phyloP scores from a whole-genome alignment of 495 filamentous ascomycete genomes.

The Chaetomium cochliodes region DNA sequence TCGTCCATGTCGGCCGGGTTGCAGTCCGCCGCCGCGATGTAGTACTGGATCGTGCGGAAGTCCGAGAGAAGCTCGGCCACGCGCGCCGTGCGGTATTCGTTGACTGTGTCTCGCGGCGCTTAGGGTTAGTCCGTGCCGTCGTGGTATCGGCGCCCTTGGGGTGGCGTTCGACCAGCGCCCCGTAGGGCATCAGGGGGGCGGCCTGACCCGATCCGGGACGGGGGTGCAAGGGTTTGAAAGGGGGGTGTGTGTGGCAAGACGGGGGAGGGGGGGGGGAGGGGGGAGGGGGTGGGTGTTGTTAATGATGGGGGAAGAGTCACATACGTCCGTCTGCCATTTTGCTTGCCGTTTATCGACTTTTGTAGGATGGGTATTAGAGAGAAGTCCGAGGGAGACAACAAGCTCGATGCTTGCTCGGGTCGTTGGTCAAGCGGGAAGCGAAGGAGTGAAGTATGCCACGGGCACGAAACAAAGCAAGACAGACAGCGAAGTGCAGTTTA shows the following conservation, averaged over 20 bases:
- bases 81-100: constrained; percentile 76
- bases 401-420: neutral
- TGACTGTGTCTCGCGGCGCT: constrained; percentile 56
- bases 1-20: constrained; percentile 61
- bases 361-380: neutral
- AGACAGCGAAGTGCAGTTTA: constrained; percentile 23
- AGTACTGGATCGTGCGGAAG: constrained; percentile 77
- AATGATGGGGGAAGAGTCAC: constrained; percentile 21
- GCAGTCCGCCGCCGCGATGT: constrained; percentile 69
- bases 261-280: neutral
- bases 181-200: constrained; percentile 4
- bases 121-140: constrained; percentile 32
- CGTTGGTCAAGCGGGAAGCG: neutral
- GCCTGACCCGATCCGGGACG: neutral
- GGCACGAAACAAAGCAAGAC: constrained; percentile 15
- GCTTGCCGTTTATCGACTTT: neutral
- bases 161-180: constrained; percentile 7
- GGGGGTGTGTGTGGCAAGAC: neutral
- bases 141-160: constrained; percentile 1
- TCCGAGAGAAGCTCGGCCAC: constrained; percentile 82
- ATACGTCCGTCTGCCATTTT: constrained; percentile 39
- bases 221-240: neutral
- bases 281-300: too few species aligned
- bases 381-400: neutral
- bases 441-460: constrained; percentile 11